These are phyloP conservation scores for Puccinia sorghi DNA, from an alignment of 1,284 basidiomycete species.

Conservation along the genomic window DNA sequence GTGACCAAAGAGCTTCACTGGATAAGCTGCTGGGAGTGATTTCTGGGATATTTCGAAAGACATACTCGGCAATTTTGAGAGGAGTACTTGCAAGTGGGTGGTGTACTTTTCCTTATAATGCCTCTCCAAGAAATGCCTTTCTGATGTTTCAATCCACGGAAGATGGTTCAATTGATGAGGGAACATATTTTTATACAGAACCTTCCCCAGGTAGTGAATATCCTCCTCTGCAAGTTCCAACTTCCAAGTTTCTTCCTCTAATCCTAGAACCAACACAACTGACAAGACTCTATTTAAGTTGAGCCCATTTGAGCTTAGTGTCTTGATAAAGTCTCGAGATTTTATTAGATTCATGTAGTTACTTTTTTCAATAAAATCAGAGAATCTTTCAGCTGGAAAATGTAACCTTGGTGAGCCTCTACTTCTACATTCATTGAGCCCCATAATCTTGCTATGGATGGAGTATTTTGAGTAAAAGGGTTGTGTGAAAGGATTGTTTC, in stretches of 20 bases:
- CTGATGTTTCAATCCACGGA: neutral
- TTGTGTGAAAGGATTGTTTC: neutral
- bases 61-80: neutral
- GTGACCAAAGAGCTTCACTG: no score
- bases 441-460: neutral
- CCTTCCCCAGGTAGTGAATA: neutral
- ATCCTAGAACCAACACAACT: neutral
- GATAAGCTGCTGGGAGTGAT: no score
- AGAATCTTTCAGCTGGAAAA: neutral
- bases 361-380: neutral
- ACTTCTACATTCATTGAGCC: neutral
- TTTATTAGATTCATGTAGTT: conserved; percentile 18
- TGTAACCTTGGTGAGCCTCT: neutral
- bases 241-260: neutral
- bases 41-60: no score
- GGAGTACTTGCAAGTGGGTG: neutral
- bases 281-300: neutral
- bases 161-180: neutral
- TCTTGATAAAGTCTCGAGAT: neutral
- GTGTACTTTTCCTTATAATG: neutral
- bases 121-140: conserved; percentile 1
- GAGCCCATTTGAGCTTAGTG: neutral
- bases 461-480: neutral
- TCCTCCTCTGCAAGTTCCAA: neutral
- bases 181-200: neutral